Evolutionary conservation across 257 asterid genomes (phyloP).

Genomic region (Ballota nigra): DNA sequence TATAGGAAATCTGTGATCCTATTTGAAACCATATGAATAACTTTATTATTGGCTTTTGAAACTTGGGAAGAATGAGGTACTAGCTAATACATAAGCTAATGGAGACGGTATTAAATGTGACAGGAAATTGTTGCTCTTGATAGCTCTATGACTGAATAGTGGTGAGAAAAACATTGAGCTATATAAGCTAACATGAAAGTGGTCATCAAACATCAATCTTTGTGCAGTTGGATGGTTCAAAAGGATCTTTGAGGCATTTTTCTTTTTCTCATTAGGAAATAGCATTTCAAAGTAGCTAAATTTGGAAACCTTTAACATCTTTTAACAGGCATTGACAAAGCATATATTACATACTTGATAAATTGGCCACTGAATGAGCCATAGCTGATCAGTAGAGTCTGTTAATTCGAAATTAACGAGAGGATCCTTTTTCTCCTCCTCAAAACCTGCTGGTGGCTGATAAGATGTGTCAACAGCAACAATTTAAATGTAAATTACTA

Average conservation of each 20-base stretch:
- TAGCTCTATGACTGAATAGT: constrained; percentile 20
- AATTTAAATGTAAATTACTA: too few relatives aligned
- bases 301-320: background rate
- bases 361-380: constrained; percentile 74
- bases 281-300: background rate
- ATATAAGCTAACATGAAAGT: constrained; percentile 24
- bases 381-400: constrained; percentile 67
- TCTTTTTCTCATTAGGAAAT: constrained; percentile 15
- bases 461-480: constrained; percentile 24
- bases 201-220: constrained; percentile 14
- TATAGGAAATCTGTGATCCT: background rate
- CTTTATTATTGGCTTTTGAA: constrained; percentile 6
- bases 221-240: constrained; percentile 38
- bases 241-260: constrained; percentile 40
- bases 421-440: constrained; percentile 47
- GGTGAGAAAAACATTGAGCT: constrained; percentile 24
- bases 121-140: constrained; percentile 10
- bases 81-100: background rate
- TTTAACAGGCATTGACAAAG: too few relatives aligned
- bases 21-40: background rate
- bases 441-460: constrained; percentile 50
- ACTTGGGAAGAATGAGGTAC: background rate
- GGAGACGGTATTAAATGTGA: constrained; percentile 16
- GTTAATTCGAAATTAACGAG: constrained; percentile 42
- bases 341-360: constrained; percentile 37